Percentiles rank a stretch among this genome's conserved stretches.
These are phyloP conservation scores for Chenopodium album DNA, from an alignment of 148 eudicot genomes.

Conservation along the genomic window DNA sequence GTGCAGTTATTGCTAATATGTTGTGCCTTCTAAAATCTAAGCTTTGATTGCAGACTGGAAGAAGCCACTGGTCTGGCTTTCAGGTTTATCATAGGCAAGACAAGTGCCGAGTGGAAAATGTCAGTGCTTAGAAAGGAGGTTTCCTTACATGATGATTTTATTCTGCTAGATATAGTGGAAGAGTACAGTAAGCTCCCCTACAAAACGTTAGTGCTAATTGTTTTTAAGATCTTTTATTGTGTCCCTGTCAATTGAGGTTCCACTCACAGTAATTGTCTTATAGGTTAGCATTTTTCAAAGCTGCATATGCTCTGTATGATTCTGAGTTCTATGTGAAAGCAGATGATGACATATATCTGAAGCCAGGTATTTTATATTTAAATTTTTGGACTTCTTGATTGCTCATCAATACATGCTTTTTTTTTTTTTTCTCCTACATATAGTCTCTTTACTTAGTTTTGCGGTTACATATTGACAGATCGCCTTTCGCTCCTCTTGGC, in stretches of 20 bases:
- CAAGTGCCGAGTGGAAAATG: constrained; percentile 70
- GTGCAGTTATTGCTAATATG: constrained; percentile 1
- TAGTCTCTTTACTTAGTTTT: constrained; percentile 10
- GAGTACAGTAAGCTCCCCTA: constrained; percentile 95
- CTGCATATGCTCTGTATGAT: constrained; percentile 77
- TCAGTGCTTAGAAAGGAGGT: constrained; percentile 75
- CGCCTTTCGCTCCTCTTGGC: constrained; percentile 89
- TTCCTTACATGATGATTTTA: constrained; percentile 71
- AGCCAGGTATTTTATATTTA: constrained; percentile 58
- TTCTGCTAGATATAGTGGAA: constrained; percentile 86
- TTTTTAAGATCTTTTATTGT: constrained; percentile 6
- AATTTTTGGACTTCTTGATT: not conserved
- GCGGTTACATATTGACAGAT: constrained; percentile 40
- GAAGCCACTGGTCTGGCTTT: constrained; percentile 95
- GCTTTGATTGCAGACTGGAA: constrained; percentile 60
- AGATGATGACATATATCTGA: constrained; percentile 90
- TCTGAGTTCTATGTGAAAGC: constrained; percentile 92
- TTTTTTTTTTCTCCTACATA: not conserved
- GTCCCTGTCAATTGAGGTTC: constrained; percentile 13
- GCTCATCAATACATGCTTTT: not conserved
- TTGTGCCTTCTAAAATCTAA: constrained; percentile 9
- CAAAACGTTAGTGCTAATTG: constrained; percentile 81
- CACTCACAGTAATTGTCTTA: constrained; percentile 22
- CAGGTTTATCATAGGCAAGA: constrained; percentile 89
- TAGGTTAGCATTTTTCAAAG: constrained; percentile 95